Evolutionary conservation across 768 basidiomycete genomes (phyloP).

Genomic region (Lyophyllum semitale): DNA sequence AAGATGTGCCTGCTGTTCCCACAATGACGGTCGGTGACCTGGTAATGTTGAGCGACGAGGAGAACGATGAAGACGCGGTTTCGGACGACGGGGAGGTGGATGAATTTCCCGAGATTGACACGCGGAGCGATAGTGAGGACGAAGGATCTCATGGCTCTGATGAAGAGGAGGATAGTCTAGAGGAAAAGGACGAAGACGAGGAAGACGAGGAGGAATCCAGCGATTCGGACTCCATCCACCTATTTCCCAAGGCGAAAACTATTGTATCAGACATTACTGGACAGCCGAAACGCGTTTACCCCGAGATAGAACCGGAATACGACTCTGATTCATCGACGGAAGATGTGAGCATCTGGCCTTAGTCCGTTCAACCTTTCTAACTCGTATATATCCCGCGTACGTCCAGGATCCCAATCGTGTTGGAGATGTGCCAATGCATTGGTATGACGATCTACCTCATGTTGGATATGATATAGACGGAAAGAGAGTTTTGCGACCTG

Average conservation of each 20-base stretch:
- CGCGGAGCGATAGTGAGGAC: slow-evolving; percentile 53
- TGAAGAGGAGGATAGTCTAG: slow-evolving; percentile 36
- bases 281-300: slow-evolving; percentile 80
- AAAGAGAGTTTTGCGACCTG: slow-evolving; percentile 90
- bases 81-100: slow-evolving; percentile 65
- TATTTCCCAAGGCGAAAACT: slow-evolving; percentile 67
- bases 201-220: slow-evolving; percentile 40
- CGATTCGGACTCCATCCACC: slow-evolving; percentile 44
- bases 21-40: slow-evolving; percentile 47
- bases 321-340: slow-evolving; percentile 92
- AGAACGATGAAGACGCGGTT: slow-evolving; percentile 45
- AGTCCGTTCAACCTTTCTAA: slow-evolving; percentile 7
- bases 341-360: slow-evolving; percentile 57
- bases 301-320: slow-evolving; percentile 88
- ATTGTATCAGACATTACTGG: slow-evolving; percentile 82
- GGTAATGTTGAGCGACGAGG: slow-evolving; percentile 80
- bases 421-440: slow-evolving; percentile 94
- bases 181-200: slow-evolving; percentile 43
- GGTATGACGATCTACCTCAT: slow-evolving; percentile 99
- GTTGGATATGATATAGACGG: slow-evolving; percentile 96
- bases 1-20: slow-evolving; percentile 31
- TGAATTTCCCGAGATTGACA: slow-evolving; percentile 72
- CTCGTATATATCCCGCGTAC: slow-evolving; percentile 10
- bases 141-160: slow-evolving; percentile 36
- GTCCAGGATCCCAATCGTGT: slow-evolving; percentile 89